Evolutionary conservation across 2,329 filamentous ascomycete species (phyloP), one percentile per base, ranked within the genome.

Genomic region (Chrysosporium keratinophilum): DNA sequence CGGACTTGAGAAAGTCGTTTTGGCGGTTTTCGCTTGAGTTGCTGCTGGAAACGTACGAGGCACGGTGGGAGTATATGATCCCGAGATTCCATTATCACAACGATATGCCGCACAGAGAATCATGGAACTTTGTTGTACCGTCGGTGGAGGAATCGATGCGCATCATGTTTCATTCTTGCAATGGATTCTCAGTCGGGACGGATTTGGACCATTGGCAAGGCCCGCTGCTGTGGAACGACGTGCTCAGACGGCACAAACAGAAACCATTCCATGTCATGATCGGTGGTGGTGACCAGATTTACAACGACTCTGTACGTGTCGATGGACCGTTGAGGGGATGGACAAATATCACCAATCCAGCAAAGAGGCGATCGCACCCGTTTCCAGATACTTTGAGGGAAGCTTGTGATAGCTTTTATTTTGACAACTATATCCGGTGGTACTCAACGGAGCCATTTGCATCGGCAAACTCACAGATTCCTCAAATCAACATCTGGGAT

Each of bases 261-360:
- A 74, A 74, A 58, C 80, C 81, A 6, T 82, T 84, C 66, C 79
- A 82, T 63, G 78, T 82, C 59, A 87, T 84, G 83, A 79, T 96
- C 58, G 91, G 91, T 50, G 91, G 91, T 54, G 91, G 91, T 56
- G 91, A 97, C 65, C 91, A 96, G 70, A 82, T 84, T 60, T 84
- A 84, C 69, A 83, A 84, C 59, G 81, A 84, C 54, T 87, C 87
- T 20, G 88, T 97, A 59, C 80, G 91, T 58, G 88, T 95, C 1
- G 76, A 83, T 50, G 91, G 90, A 0, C 91, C 91, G 1, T 72
- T 97, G 58, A 81, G 81, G 62, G 64, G 71, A 5, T 84, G 81
- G 81, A 83, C 81, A 0, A 71, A 74, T 45, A 83, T 84, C 59
- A 60, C 61, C 23, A 83, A 81, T 60, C 81, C 81, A 0, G 74